Conservation (phyloP, 2,329 filamentous ascomycete species). For the Colletotrichum paranaense region DNA sequence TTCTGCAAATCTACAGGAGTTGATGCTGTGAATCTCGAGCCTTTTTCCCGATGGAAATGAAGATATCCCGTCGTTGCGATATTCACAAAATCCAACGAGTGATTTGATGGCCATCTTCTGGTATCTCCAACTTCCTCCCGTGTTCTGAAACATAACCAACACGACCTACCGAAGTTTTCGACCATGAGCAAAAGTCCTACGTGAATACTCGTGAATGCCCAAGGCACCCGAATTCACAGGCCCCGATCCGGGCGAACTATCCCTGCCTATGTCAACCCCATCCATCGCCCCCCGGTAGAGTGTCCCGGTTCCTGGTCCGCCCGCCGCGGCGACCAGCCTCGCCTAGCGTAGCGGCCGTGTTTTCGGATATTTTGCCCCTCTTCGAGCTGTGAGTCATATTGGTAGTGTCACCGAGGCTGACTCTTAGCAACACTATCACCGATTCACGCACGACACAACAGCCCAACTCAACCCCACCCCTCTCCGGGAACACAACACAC, state of each 20-base stretch:
- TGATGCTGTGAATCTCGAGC: constrained; percentile 8
- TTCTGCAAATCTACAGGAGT: constrained; percentile 19
- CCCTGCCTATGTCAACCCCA: not conserved
- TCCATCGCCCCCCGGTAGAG: not conserved
- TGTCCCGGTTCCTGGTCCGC: constrained; percentile 7
- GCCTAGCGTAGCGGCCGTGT: not conserved
- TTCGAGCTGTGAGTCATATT: constrained; percentile 1
- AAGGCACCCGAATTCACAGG: not conserved
- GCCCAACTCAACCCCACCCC: not conserved
- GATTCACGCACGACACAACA: not conserved
- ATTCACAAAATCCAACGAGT: not conserved
- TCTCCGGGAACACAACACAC: not conserved
- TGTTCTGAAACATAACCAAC: not conserved
- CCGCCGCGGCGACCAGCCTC: not conserved
- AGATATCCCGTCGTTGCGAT: not conserved
- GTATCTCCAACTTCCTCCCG: not conserved
- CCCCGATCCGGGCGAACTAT: not conserved
- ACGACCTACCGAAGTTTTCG: not conserved
- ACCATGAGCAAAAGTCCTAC: not conserved
- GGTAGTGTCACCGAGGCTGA: not conserved
- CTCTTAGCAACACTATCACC: not conserved
- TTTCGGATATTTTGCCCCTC: too few relatives aligned
- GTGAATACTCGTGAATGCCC: constrained; percentile 31
- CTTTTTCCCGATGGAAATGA: not conserved
- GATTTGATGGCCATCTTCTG: not conserved